Evolutionary conservation across 139 green algal species (phyloP).

Genomic region (Chlamydomonas sphaeroides): DNA sequence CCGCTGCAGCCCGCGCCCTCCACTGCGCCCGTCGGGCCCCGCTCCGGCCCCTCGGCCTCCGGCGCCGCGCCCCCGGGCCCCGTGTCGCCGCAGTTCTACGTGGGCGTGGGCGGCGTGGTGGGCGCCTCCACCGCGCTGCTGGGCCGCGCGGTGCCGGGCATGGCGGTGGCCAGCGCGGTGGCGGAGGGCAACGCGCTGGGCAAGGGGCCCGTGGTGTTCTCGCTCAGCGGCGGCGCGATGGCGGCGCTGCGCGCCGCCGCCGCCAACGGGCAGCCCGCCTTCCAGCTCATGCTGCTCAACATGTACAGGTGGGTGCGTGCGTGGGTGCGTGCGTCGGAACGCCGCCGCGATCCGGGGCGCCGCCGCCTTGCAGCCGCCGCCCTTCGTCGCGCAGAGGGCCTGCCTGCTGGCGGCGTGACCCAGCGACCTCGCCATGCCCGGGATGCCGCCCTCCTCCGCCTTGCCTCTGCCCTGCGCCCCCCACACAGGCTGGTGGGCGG

Average conservation of each 20-base stretch:
- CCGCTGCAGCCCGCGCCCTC: no score
- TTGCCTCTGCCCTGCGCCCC: no score
- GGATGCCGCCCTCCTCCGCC: no score
- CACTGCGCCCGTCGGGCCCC: neutral
- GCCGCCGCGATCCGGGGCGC: no score
- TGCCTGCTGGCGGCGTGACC: no score
- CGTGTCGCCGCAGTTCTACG: conserved; percentile 46
- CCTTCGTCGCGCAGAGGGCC: no score
- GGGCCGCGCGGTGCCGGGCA: conserved; percentile 41
- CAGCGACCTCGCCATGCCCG: no score
- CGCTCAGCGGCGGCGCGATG: conserved; percentile 30
- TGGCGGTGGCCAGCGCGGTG: conserved; percentile 12
- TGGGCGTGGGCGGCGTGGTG: conserved; percentile 56
- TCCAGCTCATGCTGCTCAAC: conserved; percentile 67
- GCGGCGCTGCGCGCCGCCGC: neutral
- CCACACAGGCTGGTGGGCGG: conserved; percentile 58
- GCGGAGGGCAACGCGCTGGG: conserved; percentile 81
- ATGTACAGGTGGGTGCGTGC: conserved; percentile 57
- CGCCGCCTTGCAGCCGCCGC: no score
- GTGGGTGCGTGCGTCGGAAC: no score
- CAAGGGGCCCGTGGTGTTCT: conserved; percentile 82
- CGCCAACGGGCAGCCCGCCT: conserved; percentile 38
- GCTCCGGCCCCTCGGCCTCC: conserved; percentile 11
- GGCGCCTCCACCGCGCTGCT: conserved; percentile 35
- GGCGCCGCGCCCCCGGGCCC: neutral